A percentile compares a stretch with the other conserved stretches of the same genome.
Conservation (phyloP, 257 asterid genomes). For the Jasminum sambac region DNA sequence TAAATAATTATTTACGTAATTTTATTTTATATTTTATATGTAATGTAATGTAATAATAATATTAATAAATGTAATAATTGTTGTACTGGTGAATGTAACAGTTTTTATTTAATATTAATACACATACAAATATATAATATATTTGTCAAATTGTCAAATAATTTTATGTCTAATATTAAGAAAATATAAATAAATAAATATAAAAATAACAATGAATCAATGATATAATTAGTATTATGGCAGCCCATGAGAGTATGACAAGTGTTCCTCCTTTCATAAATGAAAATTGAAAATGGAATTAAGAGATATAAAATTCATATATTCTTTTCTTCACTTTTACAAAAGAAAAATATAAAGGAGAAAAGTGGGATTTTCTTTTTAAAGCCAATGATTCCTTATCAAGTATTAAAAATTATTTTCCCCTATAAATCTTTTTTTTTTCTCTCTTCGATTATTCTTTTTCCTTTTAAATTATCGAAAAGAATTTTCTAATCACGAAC, state of each 20-base stretch:
- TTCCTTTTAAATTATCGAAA: too few species aligned
- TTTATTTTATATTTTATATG: not conserved
- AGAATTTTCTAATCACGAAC: too few species aligned
- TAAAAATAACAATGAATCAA: too few species aligned
- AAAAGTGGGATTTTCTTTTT: not conserved
- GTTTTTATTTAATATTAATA: not conserved
- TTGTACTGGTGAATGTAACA: slow-evolving; percentile 1
- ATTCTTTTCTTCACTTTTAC: not conserved
- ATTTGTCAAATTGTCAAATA: not conserved
- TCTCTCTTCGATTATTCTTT: too few species aligned
- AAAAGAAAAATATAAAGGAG: not conserved
- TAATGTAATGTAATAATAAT: not conserved
- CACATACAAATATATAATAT: too few species aligned
- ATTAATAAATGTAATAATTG: not conserved
- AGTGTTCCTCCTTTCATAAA: not conserved
- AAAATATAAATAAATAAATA: too few species aligned
- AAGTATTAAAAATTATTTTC: not conserved
- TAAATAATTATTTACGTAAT: not conserved
- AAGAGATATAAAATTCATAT: not conserved
- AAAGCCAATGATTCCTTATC: not conserved
- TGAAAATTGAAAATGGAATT: not conserved
- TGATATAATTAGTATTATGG: not conserved
- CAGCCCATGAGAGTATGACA: not conserved
- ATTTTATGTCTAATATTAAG: not conserved
- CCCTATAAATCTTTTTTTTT: not conserved